Evolutionary conservation across 306 rosid genomes (phyloP), one percentile per base, ranked within the genome.

Genomic region (Comarum palustre): DNA sequence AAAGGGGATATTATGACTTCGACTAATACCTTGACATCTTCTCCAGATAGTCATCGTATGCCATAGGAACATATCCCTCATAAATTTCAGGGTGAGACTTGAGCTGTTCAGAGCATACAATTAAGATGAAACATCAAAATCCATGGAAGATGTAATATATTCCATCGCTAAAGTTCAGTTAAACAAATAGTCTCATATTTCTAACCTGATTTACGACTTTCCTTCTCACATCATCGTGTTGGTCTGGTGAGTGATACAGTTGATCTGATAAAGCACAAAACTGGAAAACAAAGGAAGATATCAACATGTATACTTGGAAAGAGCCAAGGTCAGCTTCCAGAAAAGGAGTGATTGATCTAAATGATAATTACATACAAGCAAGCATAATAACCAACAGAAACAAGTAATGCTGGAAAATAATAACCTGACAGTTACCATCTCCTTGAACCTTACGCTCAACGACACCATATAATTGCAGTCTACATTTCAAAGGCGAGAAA

Each of bases 401-500:
- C 41, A 57, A 52, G 82, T 19, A 73, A 3, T 54, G 52, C 8
- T 8, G 41, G 52, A 31, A 38, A 75, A 71, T 41, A 72, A 88
- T 36, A 66, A 89, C 98, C 97, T 90, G 97, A 68, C 98, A 90
- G 79, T 93, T 93, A 57, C 98, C 98, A 75, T 91, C 98, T 68
- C 97, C 96, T 79, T 84, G 82, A 47, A 91, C 88, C 81, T 75
- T 81, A 58, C 54, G 87, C 79, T 90, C 97, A 76, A 82, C 68
- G 38, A 90, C 87, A 74, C 86, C 90, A 81, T 86, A 87, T 55
- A 80, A 58, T 66, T 86, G 93, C 87, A 93, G 84, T 85, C 96
- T 93, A 65, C 66, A 45, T 50, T 69, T 36, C 67, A 61, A 75
- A 60, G 61, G 75, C 39, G 75, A 66, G 68, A 31, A 77, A 25